Evolutionary conservation across 164 flowering plant species (phyloP).

Genomic region (Aristolochia californica): DNA sequence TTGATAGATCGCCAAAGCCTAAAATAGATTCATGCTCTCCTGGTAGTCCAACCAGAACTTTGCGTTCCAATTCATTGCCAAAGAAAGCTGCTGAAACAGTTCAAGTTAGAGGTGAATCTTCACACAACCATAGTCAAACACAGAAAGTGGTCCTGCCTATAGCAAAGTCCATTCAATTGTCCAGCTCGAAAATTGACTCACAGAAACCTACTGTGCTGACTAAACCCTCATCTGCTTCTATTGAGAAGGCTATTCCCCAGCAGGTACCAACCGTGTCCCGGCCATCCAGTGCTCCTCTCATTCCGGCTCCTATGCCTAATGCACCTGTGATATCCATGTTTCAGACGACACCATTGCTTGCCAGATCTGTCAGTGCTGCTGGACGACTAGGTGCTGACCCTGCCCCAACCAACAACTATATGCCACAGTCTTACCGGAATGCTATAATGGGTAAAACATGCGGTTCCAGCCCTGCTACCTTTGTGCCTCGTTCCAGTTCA

Average conservation of each 20-base stretch:
- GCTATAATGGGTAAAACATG: slow-evolving; percentile 56
- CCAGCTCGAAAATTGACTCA: slow-evolving; percentile 26
- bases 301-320: slow-evolving; percentile 39
- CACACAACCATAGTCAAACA: slow-evolving; percentile 22
- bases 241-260: slow-evolving; percentile 15
- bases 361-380: slow-evolving; percentile 77
- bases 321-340: slow-evolving; percentile 48
- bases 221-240: slow-evolving; percentile 2
- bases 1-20: slow-evolving; percentile 24
- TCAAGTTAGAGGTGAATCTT: slow-evolving; percentile 22
- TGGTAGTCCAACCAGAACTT: slow-evolving; percentile 35
- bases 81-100: slow-evolving; percentile 27
- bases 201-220: slow-evolving; percentile 22
- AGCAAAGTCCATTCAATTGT: slow-evolving; percentile 21
- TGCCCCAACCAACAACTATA: slow-evolving; percentile 32
- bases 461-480: slow-evolving; percentile 29
- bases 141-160: slow-evolving; percentile 22
- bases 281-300: slow-evolving; percentile 74
- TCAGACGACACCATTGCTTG: slow-evolving; percentile 42
- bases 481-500: slow-evolving; percentile 24
- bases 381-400: slow-evolving; percentile 68
- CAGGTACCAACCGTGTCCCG: slow-evolving; percentile 43
- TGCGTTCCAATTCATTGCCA: slow-evolving; percentile 12
- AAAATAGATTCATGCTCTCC: slow-evolving; percentile 31
- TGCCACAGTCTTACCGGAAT: slow-evolving; percentile 79